Conservation (phyloP, 306 rosid genomes). For the Urtica urens region DNA sequence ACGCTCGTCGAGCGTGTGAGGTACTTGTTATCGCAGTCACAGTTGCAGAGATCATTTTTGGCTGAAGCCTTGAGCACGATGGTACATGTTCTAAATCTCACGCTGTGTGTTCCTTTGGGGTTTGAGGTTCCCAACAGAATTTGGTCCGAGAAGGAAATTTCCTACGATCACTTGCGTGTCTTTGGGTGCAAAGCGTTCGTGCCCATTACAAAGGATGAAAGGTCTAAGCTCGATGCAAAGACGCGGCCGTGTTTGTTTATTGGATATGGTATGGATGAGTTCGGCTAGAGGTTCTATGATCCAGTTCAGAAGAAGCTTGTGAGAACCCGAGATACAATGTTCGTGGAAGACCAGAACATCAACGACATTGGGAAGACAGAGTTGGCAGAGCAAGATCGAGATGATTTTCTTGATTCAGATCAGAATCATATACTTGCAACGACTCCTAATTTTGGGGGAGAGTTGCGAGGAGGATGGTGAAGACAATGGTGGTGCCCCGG, state of each 20-base stretch:
- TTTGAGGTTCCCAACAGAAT: background rate
- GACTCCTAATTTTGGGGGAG: background rate
- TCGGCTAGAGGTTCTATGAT: background rate
- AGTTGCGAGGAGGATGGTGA: background rate
- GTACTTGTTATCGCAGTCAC: background rate
- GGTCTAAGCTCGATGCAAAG: background rate
- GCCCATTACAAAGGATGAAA: background rate
- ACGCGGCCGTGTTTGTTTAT: background rate
- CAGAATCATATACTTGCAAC: background rate
- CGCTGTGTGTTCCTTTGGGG: background rate
- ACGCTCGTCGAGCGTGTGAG: background rate
- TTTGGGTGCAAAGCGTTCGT: background rate
- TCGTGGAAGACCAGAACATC: background rate
- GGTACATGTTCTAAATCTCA: background rate
- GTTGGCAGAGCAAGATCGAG: too few species aligned
- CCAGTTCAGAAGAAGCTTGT: background rate
- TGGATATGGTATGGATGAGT: conserved; percentile 3
- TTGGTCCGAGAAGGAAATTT: background rate
- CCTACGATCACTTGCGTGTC: background rate
- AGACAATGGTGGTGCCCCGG: background rate
- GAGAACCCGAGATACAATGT: background rate
- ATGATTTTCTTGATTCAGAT: too few species aligned
- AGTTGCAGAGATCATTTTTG: background rate
- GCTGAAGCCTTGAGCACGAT: background rate
- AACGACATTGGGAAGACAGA: too few species aligned